Evolutionary conservation across 2,329 filamentous ascomycete species (phyloP).

Genomic region (Neodidymelliopsis sp.): DNA sequence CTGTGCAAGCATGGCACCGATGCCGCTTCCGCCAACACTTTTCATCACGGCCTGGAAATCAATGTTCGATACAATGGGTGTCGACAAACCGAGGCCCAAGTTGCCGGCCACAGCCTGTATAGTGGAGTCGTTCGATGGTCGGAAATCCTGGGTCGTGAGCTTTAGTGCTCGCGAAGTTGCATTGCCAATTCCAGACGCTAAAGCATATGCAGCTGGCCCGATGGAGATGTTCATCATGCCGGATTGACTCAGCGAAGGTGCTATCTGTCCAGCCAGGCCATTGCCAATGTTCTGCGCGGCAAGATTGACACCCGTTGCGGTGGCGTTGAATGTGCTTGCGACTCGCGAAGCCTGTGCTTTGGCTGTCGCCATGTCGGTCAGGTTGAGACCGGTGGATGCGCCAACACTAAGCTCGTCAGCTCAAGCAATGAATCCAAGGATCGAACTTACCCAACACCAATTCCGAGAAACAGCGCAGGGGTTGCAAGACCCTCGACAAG

Average conservation of each 20-base stretch:
- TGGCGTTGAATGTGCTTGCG: slow-evolving; percentile 27
- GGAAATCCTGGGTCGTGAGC: slow-evolving; percentile 28
- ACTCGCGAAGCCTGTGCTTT: slow-evolving; percentile 28
- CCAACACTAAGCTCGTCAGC: slow-evolving; percentile 34
- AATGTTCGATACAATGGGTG: slow-evolving; percentile 34
- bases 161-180: slow-evolving; percentile 35
- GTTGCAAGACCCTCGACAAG: slow-evolving; percentile 28
- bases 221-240: slow-evolving; percentile 13
- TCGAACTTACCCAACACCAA: slow-evolving; percentile 36
- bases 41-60: slow-evolving; percentile 27
- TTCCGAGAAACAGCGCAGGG: slow-evolving; percentile 40
- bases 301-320: slow-evolving; percentile 35
- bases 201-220: slow-evolving; percentile 31
- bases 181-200: slow-evolving; percentile 41
- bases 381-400: slow-evolving; percentile 33
- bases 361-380: slow-evolving; percentile 27
- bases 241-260: slow-evolving; percentile 18
- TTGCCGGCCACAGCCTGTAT: slow-evolving; percentile 37
- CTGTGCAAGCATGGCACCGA: slow-evolving; percentile 19
- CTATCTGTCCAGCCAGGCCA: slow-evolving; percentile 32
- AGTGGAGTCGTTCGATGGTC: slow-evolving; percentile 24
- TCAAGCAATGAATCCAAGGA: neutral
- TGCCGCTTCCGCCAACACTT: slow-evolving; percentile 12
- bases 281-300: slow-evolving; percentile 37
- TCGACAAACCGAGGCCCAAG: slow-evolving; percentile 35